Evolutionary conservation across 805 yeast species (phyloP), one percentile per base, ranked within the genome.

Genomic region (Danielozyma ontarioensis): DNA sequence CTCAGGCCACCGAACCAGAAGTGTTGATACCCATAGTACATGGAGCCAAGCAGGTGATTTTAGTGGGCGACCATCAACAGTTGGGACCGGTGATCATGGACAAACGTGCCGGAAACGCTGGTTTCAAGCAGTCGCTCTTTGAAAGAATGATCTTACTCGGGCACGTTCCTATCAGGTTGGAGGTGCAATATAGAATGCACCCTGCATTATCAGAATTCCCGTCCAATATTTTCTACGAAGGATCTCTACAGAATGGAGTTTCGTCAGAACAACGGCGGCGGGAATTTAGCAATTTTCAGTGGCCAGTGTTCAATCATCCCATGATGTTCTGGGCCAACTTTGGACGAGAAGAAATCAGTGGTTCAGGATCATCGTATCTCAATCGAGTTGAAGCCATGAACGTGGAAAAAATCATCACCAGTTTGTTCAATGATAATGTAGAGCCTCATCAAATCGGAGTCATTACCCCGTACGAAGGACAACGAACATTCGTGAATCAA

Each of bases 21-120:
- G 78, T 84, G 48, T 68, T 89, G 48, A 86, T 89, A 44, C 96
- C 97, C 10, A 75, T 89, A 25, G 87, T 83, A 2, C 83, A 80
- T 45, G 96, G 96, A 17, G 88, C 94, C 29, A 83, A 82, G 51
- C 96, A 89, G 53, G 86, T 88, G 5, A 76, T 89, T 29, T 63
- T 89, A 22, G 96, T 88, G 25, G 97, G 97, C 51, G 97, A 89
- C 57, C 97, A 90, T 59, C 90, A 87, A 61, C 97, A 89, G 64
- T 68, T 89, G 44, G 96, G 97, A 2, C 97, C 97, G 0, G 94
- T 88, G 16, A 82, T 90, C 31, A 58, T 85, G 35, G 87, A 85
- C 45, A 75, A 77, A 47, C 72, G 74, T 45, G 96, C 95, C 3
- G 87, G 82, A 13, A 80, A 80, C 41, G 95, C 95, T 0, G 96